Evolutionary conservation across 129 eudicot species (phyloP).

Genomic region (Flaveria ramosissima): DNA sequence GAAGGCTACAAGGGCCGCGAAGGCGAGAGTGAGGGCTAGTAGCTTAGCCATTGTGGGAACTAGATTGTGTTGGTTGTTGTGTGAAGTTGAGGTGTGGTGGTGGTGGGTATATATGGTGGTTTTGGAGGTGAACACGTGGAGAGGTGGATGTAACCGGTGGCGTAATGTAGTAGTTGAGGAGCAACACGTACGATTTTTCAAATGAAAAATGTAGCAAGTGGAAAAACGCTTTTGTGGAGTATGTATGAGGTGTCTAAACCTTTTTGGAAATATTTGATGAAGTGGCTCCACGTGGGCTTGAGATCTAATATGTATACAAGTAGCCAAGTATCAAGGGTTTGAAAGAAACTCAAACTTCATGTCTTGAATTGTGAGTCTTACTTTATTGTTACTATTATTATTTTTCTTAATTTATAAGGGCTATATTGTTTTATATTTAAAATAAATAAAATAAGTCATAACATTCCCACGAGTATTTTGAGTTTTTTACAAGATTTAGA

Average conservation of each 20-base stretch:
- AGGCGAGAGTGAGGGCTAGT: neutral
- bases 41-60: conserved; percentile 25
- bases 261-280: neutral
- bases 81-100: neutral
- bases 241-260: conserved; percentile 17
- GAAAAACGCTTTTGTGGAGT: neutral
- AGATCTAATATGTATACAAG: neutral
- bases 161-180: neutral
- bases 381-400: no score
- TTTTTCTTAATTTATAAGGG: no score
- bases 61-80: no score
- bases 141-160: conserved; percentile 11
- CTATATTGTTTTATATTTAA: no score
- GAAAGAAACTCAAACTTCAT: no score
- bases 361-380: no score
- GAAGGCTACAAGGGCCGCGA: conserved; percentile 24
- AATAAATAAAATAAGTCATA: no score
- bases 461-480: no score
- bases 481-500: rapidly evolving
- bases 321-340: neutral
- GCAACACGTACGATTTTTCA: conserved; percentile 28
- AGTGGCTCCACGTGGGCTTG: conserved; percentile 7
- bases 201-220: neutral
- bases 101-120: conserved; percentile 27
- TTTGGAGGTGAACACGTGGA: conserved; percentile 17